phyloP scores from a whole-genome alignment of 2,329 filamentous ascomycete genomes.

The Acarospora socialis region DNA sequence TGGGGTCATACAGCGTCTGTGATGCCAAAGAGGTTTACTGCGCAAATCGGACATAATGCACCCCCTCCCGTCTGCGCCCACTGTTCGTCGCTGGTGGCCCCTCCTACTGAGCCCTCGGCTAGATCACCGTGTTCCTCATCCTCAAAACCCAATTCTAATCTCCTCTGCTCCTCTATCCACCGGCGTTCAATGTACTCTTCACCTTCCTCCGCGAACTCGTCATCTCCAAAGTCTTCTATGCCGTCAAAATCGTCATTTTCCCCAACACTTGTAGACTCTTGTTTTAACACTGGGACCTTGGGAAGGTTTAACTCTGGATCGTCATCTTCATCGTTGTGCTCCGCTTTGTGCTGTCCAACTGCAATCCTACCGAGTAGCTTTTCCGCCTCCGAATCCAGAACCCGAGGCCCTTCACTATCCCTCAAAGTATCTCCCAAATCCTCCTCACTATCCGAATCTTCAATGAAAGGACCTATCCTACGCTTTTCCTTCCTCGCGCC shows the following conservation, averaged over 20 bases:
- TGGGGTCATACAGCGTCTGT: slow-evolving; percentile 22
- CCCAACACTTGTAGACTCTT: slow-evolving; percentile 33
- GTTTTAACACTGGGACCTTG: slow-evolving; percentile 31
- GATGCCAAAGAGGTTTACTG: slow-evolving; percentile 44
- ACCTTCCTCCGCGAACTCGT: slow-evolving; percentile 44
- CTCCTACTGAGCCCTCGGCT: slow-evolving; percentile 1
- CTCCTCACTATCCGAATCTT: slow-evolving; percentile 39
- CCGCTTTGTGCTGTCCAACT: neutral
- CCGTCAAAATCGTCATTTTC: slow-evolving; percentile 35
- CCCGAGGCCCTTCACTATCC: slow-evolving; percentile 12
- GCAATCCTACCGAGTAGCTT: neutral
- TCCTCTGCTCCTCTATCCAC: slow-evolving; percentile 60
- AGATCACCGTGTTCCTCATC: slow-evolving; percentile 42
- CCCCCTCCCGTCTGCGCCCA: neutral
- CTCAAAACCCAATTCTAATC: slow-evolving; percentile 27
- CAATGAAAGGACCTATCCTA: slow-evolving; percentile 14
- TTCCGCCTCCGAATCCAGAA: slow-evolving; percentile 4
- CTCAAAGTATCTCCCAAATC: slow-evolving; percentile 21
- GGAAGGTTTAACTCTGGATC: slow-evolving; percentile 3
- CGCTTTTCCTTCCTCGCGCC: neutral
- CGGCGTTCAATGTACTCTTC: slow-evolving; percentile 52
- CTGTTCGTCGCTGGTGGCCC: neutral
- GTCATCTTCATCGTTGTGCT: slow-evolving; percentile 1
- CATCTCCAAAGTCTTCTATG: slow-evolving; percentile 48
- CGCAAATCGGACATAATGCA: slow-evolving; percentile 62